Conservation (phyloP, 2,329 filamentous ascomycete species). For the Colletotrichum sp. region DNA sequence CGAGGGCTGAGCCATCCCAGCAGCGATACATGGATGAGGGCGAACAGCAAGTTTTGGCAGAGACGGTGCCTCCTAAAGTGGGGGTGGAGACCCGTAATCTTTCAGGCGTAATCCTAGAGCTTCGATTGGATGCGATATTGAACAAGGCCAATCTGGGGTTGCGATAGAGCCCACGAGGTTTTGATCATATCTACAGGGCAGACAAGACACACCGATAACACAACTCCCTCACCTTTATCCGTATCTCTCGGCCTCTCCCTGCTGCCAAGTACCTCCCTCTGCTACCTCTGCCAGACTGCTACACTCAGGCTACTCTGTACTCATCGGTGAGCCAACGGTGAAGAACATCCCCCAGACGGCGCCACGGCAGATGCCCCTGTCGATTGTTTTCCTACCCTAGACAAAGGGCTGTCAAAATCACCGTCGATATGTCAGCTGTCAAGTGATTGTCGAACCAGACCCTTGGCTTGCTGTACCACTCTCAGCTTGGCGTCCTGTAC, state of each 20-base stretch:
- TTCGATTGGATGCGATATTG: background rate
- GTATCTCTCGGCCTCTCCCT: background rate
- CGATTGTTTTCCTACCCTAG: background rate
- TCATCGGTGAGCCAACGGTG: background rate
- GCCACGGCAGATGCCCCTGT: background rate
- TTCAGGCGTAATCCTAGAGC: background rate
- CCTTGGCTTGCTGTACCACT: background rate
- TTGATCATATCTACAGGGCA: slow-evolving; percentile 1
- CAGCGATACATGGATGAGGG: background rate
- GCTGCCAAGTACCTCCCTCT: background rate
- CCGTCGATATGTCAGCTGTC: background rate
- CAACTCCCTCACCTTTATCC: background rate
- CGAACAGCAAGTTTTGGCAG: background rate
- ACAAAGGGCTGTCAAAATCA: background rate
- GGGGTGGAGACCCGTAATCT: slow-evolving; percentile 13
- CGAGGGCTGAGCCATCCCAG: background rate
- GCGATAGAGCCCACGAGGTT: background rate
- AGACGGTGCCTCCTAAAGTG: slow-evolving; percentile 1
- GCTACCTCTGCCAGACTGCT: background rate
- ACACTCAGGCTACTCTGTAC: background rate
- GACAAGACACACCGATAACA: background rate
- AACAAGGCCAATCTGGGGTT: background rate
- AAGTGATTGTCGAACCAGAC: background rate
- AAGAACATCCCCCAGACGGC: background rate
- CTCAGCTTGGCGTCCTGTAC: background rate